Conservation (phyloP, 805 yeast species). For the Pichia eremophila region DNA sequence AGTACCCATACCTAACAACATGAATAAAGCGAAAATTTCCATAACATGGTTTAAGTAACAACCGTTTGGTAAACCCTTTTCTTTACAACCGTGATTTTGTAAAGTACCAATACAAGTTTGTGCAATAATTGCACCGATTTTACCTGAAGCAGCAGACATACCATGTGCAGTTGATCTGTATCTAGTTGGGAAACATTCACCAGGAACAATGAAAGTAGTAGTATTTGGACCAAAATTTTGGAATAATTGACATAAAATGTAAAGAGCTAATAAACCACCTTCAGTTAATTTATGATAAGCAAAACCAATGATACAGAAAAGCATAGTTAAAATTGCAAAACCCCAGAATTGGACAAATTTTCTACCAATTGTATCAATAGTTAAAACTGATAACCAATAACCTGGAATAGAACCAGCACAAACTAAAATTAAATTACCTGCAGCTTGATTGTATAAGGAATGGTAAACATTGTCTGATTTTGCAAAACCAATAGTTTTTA, state of each 20-base stretch:
- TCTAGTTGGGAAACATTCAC: constrained; percentile 90
- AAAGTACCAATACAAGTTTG: constrained; percentile 81
- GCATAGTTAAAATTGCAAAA: constrained; percentile 57
- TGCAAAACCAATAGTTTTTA: constrained; percentile 79
- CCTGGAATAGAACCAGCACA: constrained; percentile 97
- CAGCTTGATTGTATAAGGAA: constrained; percentile 66
- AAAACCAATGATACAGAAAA: constrained; percentile 77
- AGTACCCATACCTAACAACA: constrained; percentile 65
- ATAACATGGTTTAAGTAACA: constrained; percentile 88
- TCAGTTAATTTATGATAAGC: constrained; percentile 64
- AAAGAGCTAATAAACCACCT: constrained; percentile 64
- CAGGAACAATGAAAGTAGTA: constrained; percentile 85
- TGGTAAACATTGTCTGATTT: constrained; percentile 60
- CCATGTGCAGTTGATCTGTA: constrained; percentile 95
- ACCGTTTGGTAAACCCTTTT: constrained; percentile 34
- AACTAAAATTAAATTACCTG: constrained; percentile 84
- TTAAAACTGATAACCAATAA: constrained; percentile 78
- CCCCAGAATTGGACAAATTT: constrained; percentile 74
- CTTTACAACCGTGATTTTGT: constrained; percentile 65
- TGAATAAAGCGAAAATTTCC: constrained; percentile 88
- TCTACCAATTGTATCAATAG: constrained; percentile 76
- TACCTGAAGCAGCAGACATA: constrained; percentile 85
- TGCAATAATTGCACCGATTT: constrained; percentile 87
- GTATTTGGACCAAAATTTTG: constrained; percentile 90
- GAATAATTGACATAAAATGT: constrained; percentile 78